These are phyloP conservation scores for Babjeviella inositovora DNA, from an alignment of 805 yeast species.

Conservation along the genomic window DNA sequence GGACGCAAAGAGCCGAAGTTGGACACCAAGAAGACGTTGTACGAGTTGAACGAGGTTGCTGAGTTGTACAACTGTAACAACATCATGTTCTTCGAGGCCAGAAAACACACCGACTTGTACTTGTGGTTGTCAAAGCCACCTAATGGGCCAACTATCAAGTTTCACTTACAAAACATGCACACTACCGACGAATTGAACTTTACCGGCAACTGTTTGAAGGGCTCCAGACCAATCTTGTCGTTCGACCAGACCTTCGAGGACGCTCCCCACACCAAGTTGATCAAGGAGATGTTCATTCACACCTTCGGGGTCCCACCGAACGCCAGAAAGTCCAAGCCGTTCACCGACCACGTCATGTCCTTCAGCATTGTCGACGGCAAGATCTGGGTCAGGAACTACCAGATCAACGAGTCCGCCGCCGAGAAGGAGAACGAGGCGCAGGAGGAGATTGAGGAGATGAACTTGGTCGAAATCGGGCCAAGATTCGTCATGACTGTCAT, in stretches of 20 bases:
- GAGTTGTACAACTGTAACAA: constrained; percentile 96
- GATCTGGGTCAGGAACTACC: constrained; percentile 92
- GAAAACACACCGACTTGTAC: constrained; percentile 91
- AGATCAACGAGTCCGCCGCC: constrained; percentile 56
- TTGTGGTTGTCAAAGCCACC: constrained; percentile 95
- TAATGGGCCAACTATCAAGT: constrained; percentile 92
- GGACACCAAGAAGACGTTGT: constrained; percentile 80
- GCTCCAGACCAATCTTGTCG: constrained; percentile 86
- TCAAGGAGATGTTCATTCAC: constrained; percentile 74
- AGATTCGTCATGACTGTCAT: constrained; percentile 87
- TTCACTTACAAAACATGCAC: constrained; percentile 87
- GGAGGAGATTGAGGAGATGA: constrained; percentile 35
- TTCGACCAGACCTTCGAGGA: constrained; percentile 65
- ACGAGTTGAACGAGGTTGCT: constrained; percentile 87
- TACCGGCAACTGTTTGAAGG: constrained; percentile 91
- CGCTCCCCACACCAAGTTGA: constrained; percentile 50
- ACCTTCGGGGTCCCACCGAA: constrained; percentile 91
- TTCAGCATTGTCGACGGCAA: constrained; percentile 86
- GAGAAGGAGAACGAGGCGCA: constrained; percentile 26
- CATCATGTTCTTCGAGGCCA: constrained; percentile 82
- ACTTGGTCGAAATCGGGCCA: constrained; percentile 92
- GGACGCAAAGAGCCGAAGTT: constrained; percentile 92
- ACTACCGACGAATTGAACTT: constrained; percentile 92
- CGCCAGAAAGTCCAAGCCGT: constrained; percentile 87
- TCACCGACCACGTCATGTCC: constrained; percentile 88